These are phyloP conservation scores for Geosmithia flava DNA, from an alignment of 2,329 filamentous ascomycete species.

Conservation along the genomic window DNA sequence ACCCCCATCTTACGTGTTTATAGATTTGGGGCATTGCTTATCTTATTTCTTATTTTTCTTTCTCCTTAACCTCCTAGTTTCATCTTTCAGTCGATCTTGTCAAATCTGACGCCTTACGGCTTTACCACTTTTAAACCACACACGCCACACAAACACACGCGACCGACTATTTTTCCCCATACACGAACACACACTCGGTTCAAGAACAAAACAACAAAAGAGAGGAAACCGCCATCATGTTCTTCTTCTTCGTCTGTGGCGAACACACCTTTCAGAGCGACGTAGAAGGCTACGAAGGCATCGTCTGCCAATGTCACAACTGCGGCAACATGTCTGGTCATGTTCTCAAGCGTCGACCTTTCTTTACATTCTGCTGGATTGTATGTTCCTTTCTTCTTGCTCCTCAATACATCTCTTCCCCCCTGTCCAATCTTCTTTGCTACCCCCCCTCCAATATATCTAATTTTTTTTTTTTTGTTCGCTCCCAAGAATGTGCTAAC, in stretches of 20 bases:
- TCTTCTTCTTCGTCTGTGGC: constrained; percentile 50
- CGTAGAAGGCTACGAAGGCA: constrained; percentile 47
- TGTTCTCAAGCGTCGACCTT: constrained; percentile 52
- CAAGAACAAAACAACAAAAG: too few relatives aligned
- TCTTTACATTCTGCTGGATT: constrained; percentile 73
- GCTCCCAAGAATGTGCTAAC: constrained; percentile 1
- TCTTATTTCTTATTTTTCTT: too few relatives aligned
- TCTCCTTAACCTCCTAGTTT: too few relatives aligned
- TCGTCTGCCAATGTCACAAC: constrained; percentile 52
- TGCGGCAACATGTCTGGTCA: constrained; percentile 51
- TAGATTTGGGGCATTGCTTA: too few relatives aligned
- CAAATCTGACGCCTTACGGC: too few relatives aligned
- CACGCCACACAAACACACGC: too few relatives aligned
- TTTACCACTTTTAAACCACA: too few relatives aligned
- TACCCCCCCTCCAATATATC: neutral
- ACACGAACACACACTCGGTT: too few relatives aligned
- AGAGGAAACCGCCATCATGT: constrained; percentile 27
- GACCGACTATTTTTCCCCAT: too few relatives aligned
- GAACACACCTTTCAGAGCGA: constrained; percentile 49
- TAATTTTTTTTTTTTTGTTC: too few relatives aligned
- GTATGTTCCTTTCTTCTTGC: constrained; percentile 24
- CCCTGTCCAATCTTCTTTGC: neutral
- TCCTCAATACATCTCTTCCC: neutral
- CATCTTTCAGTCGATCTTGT: too few relatives aligned
- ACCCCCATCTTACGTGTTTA: too few relatives aligned